phyloP scores from a whole-genome alignment of 2,329 filamentous ascomycete species.

The Colletotrichum higginsianum region DNA sequence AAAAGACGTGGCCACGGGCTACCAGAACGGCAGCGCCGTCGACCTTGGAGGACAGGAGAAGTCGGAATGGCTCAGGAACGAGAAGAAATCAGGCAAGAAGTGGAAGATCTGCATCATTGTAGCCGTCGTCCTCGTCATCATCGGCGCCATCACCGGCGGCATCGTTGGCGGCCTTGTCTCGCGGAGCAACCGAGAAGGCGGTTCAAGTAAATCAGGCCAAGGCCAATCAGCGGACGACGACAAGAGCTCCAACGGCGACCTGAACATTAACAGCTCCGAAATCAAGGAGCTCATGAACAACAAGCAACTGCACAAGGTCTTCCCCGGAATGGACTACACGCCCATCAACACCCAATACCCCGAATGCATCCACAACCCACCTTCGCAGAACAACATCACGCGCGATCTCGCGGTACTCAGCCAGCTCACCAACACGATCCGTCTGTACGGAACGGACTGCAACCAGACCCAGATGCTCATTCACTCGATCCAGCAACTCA shows the following conservation, averaged over 20 bases:
- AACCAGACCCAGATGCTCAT: constrained; percentile 97
- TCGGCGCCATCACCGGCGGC: constrained; percentile 79
- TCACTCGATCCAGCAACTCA: constrained; percentile 82
- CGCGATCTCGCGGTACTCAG: constrained; percentile 91
- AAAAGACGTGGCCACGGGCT: constrained; percentile 56
- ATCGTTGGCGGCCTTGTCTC: constrained; percentile 80
- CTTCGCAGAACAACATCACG: constrained; percentile 95
- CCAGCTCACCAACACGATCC: constrained; percentile 88
- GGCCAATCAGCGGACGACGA: constrained; percentile 73
- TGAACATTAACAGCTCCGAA: constrained; percentile 81
- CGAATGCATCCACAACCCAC: constrained; percentile 81
- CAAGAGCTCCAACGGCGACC: constrained; percentile 74
- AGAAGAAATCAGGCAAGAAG: constrained; percentile 74
- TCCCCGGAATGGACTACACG: constrained; percentile 96
- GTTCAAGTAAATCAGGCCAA: constrained; percentile 52
- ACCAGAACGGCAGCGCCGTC: constrained; percentile 39
- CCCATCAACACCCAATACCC: constrained; percentile 93
- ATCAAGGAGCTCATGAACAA: constrained; percentile 89
- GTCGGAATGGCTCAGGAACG: constrained; percentile 72
- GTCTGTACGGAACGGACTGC: constrained; percentile 95
- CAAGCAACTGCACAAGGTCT: constrained; percentile 87
- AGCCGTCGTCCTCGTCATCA: constrained; percentile 74
- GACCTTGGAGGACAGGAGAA: constrained; percentile 64
- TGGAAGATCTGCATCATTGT: constrained; percentile 79
- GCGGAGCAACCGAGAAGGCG: constrained; percentile 60